Conservation (phyloP, 1,284 basidiomycete genomes). For the Quambalaria eucalypti region DNA sequence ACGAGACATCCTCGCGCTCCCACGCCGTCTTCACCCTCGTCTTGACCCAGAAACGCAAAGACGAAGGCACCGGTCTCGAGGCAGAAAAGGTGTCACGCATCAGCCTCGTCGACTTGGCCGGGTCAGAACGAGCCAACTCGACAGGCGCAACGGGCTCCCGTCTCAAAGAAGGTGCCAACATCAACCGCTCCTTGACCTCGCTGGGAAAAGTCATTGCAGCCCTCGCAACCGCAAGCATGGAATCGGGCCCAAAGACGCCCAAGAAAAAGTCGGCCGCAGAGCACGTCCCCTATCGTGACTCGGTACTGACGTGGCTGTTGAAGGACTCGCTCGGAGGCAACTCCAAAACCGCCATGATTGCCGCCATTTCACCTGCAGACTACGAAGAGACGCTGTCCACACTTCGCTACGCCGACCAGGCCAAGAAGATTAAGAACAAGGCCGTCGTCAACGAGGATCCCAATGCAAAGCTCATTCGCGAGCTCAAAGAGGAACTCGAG, state of each 20-base stretch:
- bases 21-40: constrained; percentile 42
- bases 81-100: constrained; percentile 40
- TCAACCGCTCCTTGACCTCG: constrained; percentile 35
- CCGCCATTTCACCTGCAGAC: constrained; percentile 92
- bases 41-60: constrained; percentile 29
- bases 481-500: constrained; percentile 94
- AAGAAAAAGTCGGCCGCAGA: constrained; percentile 28
- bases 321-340: constrained; percentile 45
- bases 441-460: constrained; percentile 98
- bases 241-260: constrained; percentile 17
- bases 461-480: constrained; percentile 92
- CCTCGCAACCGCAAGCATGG: constrained; percentile 24
- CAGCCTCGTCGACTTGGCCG: constrained; percentile 40
- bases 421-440: constrained; percentile 99
- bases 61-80: constrained; percentile 30
- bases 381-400: constrained; percentile 96
- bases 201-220: constrained; percentile 40
- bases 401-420: constrained; percentile 83
- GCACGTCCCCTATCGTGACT: constrained; percentile 39
- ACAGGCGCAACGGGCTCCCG: constrained; percentile 44
- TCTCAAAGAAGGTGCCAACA: constrained; percentile 46
- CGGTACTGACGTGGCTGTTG: constrained; percentile 48
- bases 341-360: constrained; percentile 57
- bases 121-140: constrained; percentile 43
- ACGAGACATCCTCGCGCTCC: constrained; percentile 39